These are phyloP conservation scores for Litchi chinensis DNA, from an alignment of 345 rosid species.

Conservation along the genomic window DNA sequence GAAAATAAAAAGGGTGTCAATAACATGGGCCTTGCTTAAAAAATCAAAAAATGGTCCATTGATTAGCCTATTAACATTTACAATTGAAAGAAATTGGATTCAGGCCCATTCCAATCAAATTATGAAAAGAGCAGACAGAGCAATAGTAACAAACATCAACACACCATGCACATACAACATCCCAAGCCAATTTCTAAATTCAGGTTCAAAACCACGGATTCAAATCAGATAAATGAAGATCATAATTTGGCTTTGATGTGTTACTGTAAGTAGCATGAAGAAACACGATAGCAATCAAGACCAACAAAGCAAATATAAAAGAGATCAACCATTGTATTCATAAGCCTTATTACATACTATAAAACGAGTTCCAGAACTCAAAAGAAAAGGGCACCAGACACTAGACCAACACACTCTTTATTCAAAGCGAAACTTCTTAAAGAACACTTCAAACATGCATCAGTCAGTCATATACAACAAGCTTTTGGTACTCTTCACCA, in stretches of 20 bases:
- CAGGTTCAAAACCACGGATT: neutral
- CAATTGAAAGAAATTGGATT: neutral
- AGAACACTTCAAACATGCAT: neutral
- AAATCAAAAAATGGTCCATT: too few relatives aligned
- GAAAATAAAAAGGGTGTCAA: too few relatives aligned
- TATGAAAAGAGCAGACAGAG: neutral
- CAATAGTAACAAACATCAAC: neutral
- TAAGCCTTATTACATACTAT: too few relatives aligned
- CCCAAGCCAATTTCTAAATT: neutral
- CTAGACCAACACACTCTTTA: too few relatives aligned
- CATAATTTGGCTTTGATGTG: neutral
- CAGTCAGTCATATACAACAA: slow-evolving; percentile 3
- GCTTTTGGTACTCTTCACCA: slow-evolving; percentile 16
- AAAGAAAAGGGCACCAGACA: too few relatives aligned
- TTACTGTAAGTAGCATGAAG: neutral
- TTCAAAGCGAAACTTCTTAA: neutral
- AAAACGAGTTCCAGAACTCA: neutral
- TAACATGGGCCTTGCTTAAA: too few relatives aligned
- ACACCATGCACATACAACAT: neutral
- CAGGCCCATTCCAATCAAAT: neutral
- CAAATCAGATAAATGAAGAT: neutral
- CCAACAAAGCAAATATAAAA: neutral
- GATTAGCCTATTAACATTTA: too few relatives aligned
- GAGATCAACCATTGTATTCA: neutral
- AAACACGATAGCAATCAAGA: neutral